Evolutionary conservation across 768 basidiomycete genomes (phyloP).

Genomic region (Lactarius trivialis): DNA sequence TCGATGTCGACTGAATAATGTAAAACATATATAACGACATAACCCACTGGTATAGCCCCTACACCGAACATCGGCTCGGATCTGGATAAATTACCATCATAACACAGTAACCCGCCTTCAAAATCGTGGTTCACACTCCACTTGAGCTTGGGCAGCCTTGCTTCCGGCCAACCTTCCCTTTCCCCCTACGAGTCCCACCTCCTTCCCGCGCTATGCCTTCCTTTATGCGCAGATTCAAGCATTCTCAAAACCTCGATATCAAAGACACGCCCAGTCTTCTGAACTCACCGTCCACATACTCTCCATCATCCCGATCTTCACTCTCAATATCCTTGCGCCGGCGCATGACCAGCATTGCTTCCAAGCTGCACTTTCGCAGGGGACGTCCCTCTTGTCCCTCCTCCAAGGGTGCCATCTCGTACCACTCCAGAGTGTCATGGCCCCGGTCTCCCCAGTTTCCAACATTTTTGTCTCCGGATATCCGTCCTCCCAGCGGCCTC

Average conservation of each 20-base stretch:
- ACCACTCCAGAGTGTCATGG: conserved; percentile 3
- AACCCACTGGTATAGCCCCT: no score
- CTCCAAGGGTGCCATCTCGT: neutral
- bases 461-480: conserved; percentile 22
- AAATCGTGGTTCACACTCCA: neutral
- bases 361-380: neutral
- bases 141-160: neutral
- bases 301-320: conserved; percentile 8
- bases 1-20: no score
- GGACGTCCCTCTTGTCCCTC: no score
- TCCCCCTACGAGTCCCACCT: neutral
- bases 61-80: no score
- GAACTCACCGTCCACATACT: conserved; percentile 11
- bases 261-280: conserved; percentile 1
- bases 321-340: neutral
- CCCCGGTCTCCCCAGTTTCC: conserved; percentile 18
- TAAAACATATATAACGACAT: no score
- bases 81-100: neutral
- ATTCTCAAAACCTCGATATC: neutral
- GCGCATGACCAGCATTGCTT: neutral
- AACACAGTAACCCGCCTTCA: neutral
- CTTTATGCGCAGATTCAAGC: neutral
- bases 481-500: conserved; percentile 24
- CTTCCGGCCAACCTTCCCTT: neutral
- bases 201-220: neutral